Base-by-base conservation (phyloP, 2,329 filamentous ascomycete genomes). In the Calonectria ilicicola region DNA sequence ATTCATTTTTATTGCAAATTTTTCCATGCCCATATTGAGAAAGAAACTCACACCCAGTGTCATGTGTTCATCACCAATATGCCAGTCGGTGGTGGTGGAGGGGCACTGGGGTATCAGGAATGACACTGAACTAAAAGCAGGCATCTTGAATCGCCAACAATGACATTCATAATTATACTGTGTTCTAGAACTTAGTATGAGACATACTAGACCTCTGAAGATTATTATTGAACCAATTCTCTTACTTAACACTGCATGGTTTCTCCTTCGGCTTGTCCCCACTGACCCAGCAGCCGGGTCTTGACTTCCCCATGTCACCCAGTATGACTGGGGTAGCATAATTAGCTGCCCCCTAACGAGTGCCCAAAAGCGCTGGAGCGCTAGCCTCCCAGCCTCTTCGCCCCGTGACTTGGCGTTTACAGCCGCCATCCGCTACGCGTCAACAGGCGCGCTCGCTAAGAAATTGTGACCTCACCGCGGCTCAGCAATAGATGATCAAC, bases 321-420 rank as follows among this genome's bases (percentile, higher is more conserved):
- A 26, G 26, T n/a, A 62, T 40, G 27, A 17, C 58, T 49, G 32
- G 51, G 53, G 63, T 62, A 49, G 15, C 47, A 38, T n/a, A 35
- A 60, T 47, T 47, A 47, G 44, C 44, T 35, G 44, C n/a, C 44
- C 40, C 44, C 44, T 47, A 47, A 23, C 9, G n/a, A 5, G 38
- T 58, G 46, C 44, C 53, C 38, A 17, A 29, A 66, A 62, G 51
- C 49, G 56, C 66, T 46, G 46, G 26, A 35, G 56, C 56, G 27
- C 35, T 40, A 19, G 12, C 63, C 17, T 63, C 58, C 40, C 58
- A 63, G 35, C 58, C 58, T 60, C 58, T 32, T 32, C 26, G 47
- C 17, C 67, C 49, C 67, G 65, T 72, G 69, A 72, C 69, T 64
- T 72, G 69, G 69, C 69, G 69, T 72, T 35, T 42, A 19, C 17